Evolutionary conservation across 2,329 filamentous ascomycete genomes (phyloP).

Genomic region (Aureobasidium subglaciale): DNA sequence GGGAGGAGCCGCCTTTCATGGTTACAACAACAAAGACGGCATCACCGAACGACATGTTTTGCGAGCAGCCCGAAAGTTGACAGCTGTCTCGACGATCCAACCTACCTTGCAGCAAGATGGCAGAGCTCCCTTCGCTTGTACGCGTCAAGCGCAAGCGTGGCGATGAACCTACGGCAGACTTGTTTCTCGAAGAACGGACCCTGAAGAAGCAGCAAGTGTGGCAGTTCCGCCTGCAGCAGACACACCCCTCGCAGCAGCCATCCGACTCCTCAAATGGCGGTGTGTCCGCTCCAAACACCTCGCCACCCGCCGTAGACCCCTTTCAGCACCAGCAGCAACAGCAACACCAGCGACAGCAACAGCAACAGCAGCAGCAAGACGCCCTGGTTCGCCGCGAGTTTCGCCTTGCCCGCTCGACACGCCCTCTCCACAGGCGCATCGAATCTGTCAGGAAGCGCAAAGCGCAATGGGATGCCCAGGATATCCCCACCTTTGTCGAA

Average conservation of each 20-base stretch:
- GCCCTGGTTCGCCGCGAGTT: slow-evolving; percentile 10
- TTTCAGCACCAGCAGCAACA: slow-evolving; percentile 7
- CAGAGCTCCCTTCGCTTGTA: slow-evolving; percentile 43
- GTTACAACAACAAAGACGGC: not conserved
- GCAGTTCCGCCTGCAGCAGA: slow-evolving; percentile 16
- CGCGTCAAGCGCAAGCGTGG: slow-evolving; percentile 51
- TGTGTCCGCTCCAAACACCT: not conserved
- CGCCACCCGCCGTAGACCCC: not conserved
- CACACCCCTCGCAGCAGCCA: slow-evolving; percentile 7
- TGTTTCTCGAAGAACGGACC: slow-evolving; percentile 19
- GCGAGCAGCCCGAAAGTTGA: not conserved
- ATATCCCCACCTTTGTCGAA: slow-evolving; percentile 19
- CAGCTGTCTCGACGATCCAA: not conserved
- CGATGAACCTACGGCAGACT: slow-evolving; percentile 38
- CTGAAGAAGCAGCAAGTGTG: slow-evolving; percentile 17
- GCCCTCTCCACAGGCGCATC: slow-evolving; percentile 4
- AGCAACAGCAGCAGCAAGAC: not conserved
- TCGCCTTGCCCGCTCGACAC: slow-evolving; percentile 11
- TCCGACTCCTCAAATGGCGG: not conserved
- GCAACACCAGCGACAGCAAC: not conserved
- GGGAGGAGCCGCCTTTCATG: not conserved
- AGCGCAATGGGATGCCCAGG: slow-evolving; percentile 6
- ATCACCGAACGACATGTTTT: not conserved
- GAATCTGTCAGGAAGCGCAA: slow-evolving; percentile 13
- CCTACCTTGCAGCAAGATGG: slow-evolving; percentile 27